Percentiles rank a stretch among this genome's conserved stretches.
Conservation (phyloP, 805 yeast genomes). For the Wickerhamomyces bisporus region DNA sequence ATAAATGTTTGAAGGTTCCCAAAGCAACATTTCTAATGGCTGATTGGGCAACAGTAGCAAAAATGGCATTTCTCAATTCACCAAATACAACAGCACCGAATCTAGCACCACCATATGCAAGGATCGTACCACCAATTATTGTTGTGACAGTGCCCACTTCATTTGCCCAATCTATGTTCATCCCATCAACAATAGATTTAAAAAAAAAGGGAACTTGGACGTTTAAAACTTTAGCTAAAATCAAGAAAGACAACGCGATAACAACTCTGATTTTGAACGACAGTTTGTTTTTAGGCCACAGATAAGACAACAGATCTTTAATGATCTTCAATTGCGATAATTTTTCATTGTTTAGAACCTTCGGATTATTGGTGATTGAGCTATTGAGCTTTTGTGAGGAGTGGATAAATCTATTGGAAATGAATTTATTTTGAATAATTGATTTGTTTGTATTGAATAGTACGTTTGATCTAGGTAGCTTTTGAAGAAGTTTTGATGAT, state of each 20-base stretch:
- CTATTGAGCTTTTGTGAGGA: neutral
- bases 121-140: conserved; percentile 58
- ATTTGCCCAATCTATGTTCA: conserved; percentile 84
- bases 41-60: conserved; percentile 91
- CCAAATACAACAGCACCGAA: conserved; percentile 94
- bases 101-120: conserved; percentile 91
- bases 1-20: conserved; percentile 78
- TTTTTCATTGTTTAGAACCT: conserved; percentile 10
- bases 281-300: conserved; percentile 76
- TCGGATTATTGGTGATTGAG: neutral
- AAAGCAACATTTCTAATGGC: conserved; percentile 89
- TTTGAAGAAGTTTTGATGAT: neutral
- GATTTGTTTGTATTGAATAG: neutral
- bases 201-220: conserved; percentile 96
- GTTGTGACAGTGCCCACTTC: conserved; percentile 61
- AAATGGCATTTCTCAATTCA: conserved; percentile 89
- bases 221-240: conserved; percentile 79
- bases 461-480: neutral
- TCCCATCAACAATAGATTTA: conserved; percentile 80
- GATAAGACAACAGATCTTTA: conserved; percentile 56
- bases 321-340: conserved; percentile 47
- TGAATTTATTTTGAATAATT: neutral
- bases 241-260: conserved; percentile 64
- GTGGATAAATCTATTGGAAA: neutral
- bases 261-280: conserved; percentile 70